phyloP scores from a whole-genome alignment of 2,329 filamentous ascomycete genomes.

The Paramyrothecium sp. region DNA sequence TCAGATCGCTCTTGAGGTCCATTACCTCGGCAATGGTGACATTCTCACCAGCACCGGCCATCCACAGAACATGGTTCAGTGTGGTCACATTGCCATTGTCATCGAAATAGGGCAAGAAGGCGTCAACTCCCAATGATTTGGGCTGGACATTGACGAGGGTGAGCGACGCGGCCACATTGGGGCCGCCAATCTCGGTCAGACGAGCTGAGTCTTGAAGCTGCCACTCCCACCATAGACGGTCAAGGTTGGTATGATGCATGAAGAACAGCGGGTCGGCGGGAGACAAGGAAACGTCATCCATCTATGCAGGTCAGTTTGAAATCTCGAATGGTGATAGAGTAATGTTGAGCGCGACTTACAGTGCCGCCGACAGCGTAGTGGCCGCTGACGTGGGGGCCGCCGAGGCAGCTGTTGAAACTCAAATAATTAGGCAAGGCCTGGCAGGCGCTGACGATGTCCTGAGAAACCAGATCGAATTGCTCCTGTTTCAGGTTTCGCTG shows the following conservation, averaged over 20 bases:
- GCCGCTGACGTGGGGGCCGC: background rate
- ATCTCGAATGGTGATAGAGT: background rate
- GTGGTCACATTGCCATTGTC: background rate
- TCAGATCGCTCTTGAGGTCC: background rate
- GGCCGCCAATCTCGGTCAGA: conserved; percentile 26
- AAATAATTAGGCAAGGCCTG: background rate
- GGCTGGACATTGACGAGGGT: background rate
- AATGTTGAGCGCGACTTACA: background rate
- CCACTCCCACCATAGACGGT: conserved; percentile 27
- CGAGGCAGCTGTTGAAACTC: background rate
- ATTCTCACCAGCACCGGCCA: background rate
- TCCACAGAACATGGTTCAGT: background rate
- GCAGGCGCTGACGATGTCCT: background rate
- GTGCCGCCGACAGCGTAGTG: background rate
- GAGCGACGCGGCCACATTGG: conserved; percentile 15
- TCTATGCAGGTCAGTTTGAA: conserved; percentile 2
- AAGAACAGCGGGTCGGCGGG: conserved; percentile 24
- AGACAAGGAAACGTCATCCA: conserved; percentile 19
- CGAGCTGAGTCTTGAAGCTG: conserved; percentile 23
- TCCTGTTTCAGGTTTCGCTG: background rate
- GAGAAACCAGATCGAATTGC: background rate
- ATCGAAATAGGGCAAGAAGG: background rate
- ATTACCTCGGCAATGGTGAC: background rate
- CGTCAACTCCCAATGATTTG: background rate
- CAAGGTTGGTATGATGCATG: conserved; percentile 22